Conservation (phyloP, 257 asterid species). For the Ocimum tenuiflorum region DNA sequence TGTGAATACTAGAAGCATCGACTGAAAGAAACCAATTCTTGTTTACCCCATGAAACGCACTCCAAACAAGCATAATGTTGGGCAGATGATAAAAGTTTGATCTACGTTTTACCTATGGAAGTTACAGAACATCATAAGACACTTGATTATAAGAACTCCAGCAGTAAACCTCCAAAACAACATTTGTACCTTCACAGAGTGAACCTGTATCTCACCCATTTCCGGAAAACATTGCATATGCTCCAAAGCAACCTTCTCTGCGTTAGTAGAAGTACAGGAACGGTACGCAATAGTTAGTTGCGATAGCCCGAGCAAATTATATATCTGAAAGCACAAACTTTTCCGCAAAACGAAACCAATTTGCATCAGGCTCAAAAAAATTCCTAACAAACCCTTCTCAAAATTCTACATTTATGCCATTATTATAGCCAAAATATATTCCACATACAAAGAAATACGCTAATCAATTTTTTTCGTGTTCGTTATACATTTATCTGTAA, state of each 20-base stretch:
- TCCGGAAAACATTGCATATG: constrained; percentile 48
- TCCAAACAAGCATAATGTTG: constrained; percentile 45
- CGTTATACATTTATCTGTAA: neutral
- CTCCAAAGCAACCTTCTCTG: constrained; percentile 48
- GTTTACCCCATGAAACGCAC: constrained; percentile 36
- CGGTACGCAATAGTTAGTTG: neutral
- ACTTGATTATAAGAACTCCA: neutral
- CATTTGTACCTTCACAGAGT: constrained; percentile 47
- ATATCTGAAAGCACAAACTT: neutral
- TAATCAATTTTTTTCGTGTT: neutral
- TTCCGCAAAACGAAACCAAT: neutral
- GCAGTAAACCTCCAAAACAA: neutral
- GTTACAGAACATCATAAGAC: constrained; percentile 9
- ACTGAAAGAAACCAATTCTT: constrained; percentile 41
- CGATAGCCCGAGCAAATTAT: neutral
- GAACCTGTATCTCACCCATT: constrained; percentile 39
- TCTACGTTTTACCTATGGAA: constrained; percentile 43
- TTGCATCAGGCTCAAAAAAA: neutral
- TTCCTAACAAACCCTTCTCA: neutral
- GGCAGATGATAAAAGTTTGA: constrained; percentile 49
- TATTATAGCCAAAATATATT: neutral
- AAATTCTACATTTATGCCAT: neutral
- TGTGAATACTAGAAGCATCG: constrained; percentile 28
- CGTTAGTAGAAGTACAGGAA: constrained; percentile 4
- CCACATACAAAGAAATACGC: too few species aligned